phyloP scores from a whole-genome alignment of 441 rosid species.

The Adansonia madagascariensis region DNA sequence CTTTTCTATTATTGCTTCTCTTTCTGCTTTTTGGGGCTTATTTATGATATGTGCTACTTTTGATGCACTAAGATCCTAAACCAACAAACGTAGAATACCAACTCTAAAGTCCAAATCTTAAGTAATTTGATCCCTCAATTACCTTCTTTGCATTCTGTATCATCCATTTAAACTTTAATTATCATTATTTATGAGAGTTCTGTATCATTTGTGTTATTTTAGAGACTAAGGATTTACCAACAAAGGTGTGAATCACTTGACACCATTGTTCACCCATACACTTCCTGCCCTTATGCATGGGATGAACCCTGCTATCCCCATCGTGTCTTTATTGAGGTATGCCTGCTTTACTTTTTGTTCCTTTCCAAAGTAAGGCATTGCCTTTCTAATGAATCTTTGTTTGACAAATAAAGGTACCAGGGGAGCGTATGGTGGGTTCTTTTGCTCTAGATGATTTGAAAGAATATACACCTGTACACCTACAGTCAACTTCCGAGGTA shows the following conservation, averaged over 20 bases:
- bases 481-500: slow-evolving; percentile 87
- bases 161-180: not conserved
- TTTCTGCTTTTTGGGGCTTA: slow-evolving; percentile 8
- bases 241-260: slow-evolving; percentile 92
- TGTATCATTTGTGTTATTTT: slow-evolving; percentile 22
- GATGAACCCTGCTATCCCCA: slow-evolving; percentile 97
- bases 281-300: slow-evolving; percentile 95
- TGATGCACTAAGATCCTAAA: slow-evolving; percentile 6
- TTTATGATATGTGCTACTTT: slow-evolving; percentile 12
- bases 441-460: slow-evolving; percentile 83
- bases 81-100: not conserved
- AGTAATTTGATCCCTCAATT: slow-evolving; percentile 15
- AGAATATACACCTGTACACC: slow-evolving; percentile 61
- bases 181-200: slow-evolving; percentile 14
- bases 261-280: slow-evolving; percentile 76
- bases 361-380: slow-evolving; percentile 15
- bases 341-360: slow-evolving; percentile 18
- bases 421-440: slow-evolving; percentile 82
- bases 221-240: slow-evolving; percentile 90
- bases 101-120: not conserved
- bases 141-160: slow-evolving; percentile 13
- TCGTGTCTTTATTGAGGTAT: slow-evolving; percentile 89
- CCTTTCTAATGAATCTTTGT: slow-evolving; percentile 27
- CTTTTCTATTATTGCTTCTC: not conserved
- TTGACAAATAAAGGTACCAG: slow-evolving; percentile 68